Conservation (phyloP, 2,329 filamentous ascomycete genomes). For the Beauveria australis region DNA sequence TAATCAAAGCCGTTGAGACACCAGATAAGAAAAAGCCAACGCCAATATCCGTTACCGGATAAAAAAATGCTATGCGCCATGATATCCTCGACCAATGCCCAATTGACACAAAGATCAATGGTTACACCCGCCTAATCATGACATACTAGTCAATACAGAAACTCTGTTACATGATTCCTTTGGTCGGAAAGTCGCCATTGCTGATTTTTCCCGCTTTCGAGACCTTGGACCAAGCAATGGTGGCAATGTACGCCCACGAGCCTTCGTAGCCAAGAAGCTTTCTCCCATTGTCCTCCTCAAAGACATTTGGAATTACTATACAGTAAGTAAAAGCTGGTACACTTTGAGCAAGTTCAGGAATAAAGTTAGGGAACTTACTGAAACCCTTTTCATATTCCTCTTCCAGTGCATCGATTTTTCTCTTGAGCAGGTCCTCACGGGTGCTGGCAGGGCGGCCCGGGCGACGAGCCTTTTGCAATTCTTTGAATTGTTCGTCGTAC, state of each 20-base stretch:
- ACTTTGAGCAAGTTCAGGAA: neutral
- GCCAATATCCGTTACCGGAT: too few species aligned
- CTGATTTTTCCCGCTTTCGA: slow-evolving; percentile 55
- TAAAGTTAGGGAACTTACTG: slow-evolving; percentile 40
- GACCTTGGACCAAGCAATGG: slow-evolving; percentile 69
- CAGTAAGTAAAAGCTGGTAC: neutral
- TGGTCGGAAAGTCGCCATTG: slow-evolving; percentile 71
- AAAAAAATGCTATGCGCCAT: neutral
- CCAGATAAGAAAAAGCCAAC: neutral
- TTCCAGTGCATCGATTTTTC: slow-evolving; percentile 61
- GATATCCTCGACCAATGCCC: neutral
- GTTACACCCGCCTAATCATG: neutral
- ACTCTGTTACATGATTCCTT: slow-evolving; percentile 20
- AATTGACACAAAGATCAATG: neutral
- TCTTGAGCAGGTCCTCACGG: slow-evolving; percentile 67
- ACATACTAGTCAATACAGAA: too few species aligned
- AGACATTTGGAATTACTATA: slow-evolving; percentile 68
- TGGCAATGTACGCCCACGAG: slow-evolving; percentile 72
- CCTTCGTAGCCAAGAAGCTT: slow-evolving; percentile 70
- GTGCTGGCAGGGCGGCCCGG: slow-evolving; percentile 71
- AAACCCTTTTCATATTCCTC: slow-evolving; percentile 81
- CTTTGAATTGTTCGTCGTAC: slow-evolving; percentile 61
- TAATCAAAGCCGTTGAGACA: neutral
- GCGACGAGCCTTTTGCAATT: slow-evolving; percentile 60
- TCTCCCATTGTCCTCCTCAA: slow-evolving; percentile 54